A percentile compares a stretch with the other conserved stretches of the same genome.
These are phyloP conservation scores for Phlyctochytrium bullatum DNA, from an alignment of 192 early-diverging fungal species.

Conservation along the genomic window DNA sequence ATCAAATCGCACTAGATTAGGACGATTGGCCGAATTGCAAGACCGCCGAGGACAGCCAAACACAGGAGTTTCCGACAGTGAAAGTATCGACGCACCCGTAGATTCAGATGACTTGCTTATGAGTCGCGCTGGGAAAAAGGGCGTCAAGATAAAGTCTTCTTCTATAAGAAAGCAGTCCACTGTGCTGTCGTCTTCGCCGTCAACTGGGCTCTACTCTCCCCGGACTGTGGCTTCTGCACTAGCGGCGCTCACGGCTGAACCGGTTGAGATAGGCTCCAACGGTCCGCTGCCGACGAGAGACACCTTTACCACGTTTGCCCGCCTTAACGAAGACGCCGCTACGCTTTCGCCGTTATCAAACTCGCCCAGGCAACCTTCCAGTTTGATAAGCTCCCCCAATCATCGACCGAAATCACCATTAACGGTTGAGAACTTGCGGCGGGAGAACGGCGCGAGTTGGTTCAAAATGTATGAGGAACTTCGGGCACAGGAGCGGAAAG, in stretches of 20 bases:
- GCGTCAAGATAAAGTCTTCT: slow-evolving; percentile 2
- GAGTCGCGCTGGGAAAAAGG: slow-evolving; percentile 22
- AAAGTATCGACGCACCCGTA: neutral
- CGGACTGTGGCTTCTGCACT: neutral
- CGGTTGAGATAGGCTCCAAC: no score
- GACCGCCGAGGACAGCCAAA: neutral
- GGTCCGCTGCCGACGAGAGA: no score
- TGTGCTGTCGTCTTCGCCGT: neutral
- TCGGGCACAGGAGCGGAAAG: neutral
- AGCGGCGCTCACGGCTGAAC: neutral
- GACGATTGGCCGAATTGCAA: slow-evolving; percentile 1
- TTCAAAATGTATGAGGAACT: slow-evolving; percentile 9
- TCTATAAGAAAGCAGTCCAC: neutral
- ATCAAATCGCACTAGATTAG: neutral
- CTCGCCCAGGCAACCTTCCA: no score
- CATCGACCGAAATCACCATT: neutral
- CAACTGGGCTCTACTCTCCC: neutral
- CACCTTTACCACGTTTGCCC: no score
- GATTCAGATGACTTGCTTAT: slow-evolving; percentile 24
- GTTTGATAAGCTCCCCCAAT: neutral
- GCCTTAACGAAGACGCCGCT: no score
- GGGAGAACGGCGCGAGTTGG: neutral
- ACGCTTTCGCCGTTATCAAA: no score
- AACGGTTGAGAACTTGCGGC: neutral
- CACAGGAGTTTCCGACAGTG: neutral